A percentile compares a stretch with the other conserved stretches of the same genome.
Evolutionary conservation across 768 basidiomycete genomes (phyloP).

Genomic region (Auricularia auricula-judae): DNA sequence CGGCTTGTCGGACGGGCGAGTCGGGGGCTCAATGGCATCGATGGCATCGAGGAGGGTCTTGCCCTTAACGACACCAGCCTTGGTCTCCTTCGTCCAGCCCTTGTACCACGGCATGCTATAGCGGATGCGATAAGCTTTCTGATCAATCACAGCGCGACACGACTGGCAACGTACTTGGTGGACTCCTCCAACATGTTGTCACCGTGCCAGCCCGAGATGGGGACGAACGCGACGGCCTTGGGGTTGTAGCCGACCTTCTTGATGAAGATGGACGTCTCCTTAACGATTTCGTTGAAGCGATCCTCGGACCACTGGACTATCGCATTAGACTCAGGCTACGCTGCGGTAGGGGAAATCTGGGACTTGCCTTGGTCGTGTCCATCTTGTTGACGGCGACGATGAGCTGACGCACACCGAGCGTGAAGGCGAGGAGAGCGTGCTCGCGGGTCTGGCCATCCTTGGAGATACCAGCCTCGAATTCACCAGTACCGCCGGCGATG

Average conservation of each 20-base stretch:
- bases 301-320: slow-evolving; percentile 85
- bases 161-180: slow-evolving; percentile 50
- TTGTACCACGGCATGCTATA: slow-evolving; percentile 98
- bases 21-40: slow-evolving; percentile 96
- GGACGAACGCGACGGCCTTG: slow-evolving; percentile 95
- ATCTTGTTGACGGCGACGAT: slow-evolving; percentile 99
- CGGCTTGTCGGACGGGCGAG: slow-evolving; percentile 96
- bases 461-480: slow-evolving; percentile 99
- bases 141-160: slow-evolving; percentile 3
- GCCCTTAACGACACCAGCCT: slow-evolving; percentile 87
- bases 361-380: slow-evolving; percentile 91
- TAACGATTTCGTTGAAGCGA: slow-evolving; percentile 99
- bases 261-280: slow-evolving; percentile 95
- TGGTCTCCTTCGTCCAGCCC: slow-evolving; percentile 97
- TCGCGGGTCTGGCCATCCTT: slow-evolving; percentile 99
- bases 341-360: neutral
- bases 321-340: neutral
- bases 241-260: slow-evolving; percentile 99
- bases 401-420: slow-evolving; percentile 99
- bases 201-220: slow-evolving; percentile 99
- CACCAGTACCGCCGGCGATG: slow-evolving; percentile 98
- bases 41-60: slow-evolving; percentile 99
- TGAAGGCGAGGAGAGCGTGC: slow-evolving; percentile 99
- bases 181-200: slow-evolving; percentile 99
- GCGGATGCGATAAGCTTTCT: neutral